Evolutionary conservation across 192 early-diverging fungal genomes (phyloP).

Genomic region (Dissophora globulifera): DNA sequence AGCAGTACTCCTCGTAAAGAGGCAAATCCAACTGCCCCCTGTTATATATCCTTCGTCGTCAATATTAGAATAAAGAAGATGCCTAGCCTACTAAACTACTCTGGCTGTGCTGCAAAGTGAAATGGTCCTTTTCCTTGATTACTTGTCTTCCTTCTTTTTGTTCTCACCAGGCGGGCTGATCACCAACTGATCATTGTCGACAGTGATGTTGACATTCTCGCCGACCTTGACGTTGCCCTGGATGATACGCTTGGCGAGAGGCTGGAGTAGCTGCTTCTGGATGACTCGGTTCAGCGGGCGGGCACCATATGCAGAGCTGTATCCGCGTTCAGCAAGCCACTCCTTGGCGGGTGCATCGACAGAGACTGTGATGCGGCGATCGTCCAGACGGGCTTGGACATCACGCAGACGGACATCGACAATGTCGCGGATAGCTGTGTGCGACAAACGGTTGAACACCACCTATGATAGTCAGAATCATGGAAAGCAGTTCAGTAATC

Average conservation of each 20-base stretch:
- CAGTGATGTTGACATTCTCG: slow-evolving; percentile 51
- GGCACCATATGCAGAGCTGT: slow-evolving; percentile 96
- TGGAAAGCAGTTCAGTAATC: too few species aligned
- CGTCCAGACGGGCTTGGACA: slow-evolving; percentile 75
- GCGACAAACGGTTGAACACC: slow-evolving; percentile 79
- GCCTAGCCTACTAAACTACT: too few species aligned
- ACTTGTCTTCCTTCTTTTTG: slow-evolving; percentile 1
- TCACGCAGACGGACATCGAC: slow-evolving; percentile 78
- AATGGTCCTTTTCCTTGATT: too few species aligned
- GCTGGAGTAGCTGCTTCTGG: slow-evolving; percentile 73
- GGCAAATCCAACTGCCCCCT: neutral
- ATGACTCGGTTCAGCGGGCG: slow-evolving; percentile 91
- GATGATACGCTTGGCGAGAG: slow-evolving; percentile 60
- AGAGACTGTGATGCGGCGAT: slow-evolving; percentile 77
- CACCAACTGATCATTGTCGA: slow-evolving; percentile 46
- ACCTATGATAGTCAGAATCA: too few species aligned
- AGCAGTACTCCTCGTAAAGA: slow-evolving; percentile 49
- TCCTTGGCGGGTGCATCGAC: slow-evolving; percentile 78
- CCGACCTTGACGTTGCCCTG: slow-evolving; percentile 64
- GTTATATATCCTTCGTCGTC: slow-evolving; percentile 8
- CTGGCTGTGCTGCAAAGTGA: too few species aligned
- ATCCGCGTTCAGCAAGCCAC: slow-evolving; percentile 80
- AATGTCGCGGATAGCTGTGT: slow-evolving; percentile 75
- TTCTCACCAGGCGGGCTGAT: slow-evolving; percentile 11
- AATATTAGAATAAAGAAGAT: too few species aligned